These are phyloP conservation scores for Papiliotrema fonsecae DNA, from an alignment of 1,284 basidiomycete species.

Conservation along the genomic window DNA sequence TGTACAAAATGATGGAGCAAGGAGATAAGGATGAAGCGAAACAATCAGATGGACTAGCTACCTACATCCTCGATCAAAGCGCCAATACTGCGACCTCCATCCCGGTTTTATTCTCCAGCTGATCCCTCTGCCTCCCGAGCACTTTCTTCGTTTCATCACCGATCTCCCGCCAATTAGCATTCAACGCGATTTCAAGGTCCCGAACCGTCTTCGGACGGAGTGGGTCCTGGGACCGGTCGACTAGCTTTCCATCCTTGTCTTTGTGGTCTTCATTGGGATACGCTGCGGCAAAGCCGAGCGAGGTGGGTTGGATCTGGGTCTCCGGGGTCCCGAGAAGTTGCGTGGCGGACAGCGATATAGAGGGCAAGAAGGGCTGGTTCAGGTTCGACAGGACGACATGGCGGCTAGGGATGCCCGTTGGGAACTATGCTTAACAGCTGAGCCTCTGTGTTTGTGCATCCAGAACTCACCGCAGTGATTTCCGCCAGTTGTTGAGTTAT, in stretches of 20 bases:
- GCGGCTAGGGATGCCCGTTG: slow-evolving; percentile 17
- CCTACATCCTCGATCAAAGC: too few relatives aligned
- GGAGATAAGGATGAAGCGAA: too few relatives aligned
- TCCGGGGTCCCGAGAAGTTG: slow-evolving; percentile 24
- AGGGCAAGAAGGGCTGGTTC: slow-evolving; percentile 34
- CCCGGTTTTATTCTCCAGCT: slow-evolving; percentile 34
- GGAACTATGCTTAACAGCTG: slow-evolving; percentile 19
- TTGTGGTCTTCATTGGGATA: slow-evolving; percentile 6
- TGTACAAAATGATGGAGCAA: too few relatives aligned
- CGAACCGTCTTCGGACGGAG: slow-evolving; percentile 16
- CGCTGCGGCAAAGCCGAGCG: slow-evolving; percentile 12
- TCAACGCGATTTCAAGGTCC: slow-evolving; percentile 28
- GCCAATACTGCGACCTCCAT: slow-evolving; percentile 30
- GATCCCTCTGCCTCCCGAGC: slow-evolving; percentile 24
- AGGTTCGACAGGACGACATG: slow-evolving; percentile 28
- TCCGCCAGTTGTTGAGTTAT: slow-evolving; percentile 31
- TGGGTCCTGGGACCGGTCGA: slow-evolving; percentile 2
- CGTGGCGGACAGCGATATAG: slow-evolving; percentile 16
- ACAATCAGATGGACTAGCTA: too few relatives aligned
- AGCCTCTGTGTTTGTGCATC: background rate
- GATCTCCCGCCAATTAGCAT: slow-evolving; percentile 29
- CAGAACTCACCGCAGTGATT: slow-evolving; percentile 27
- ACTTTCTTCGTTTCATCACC: slow-evolving; percentile 18
- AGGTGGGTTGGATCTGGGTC: slow-evolving; percentile 11
- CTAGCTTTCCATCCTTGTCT: background rate